A percentile compares a stretch with the other conserved stretches of the same genome.
Evolutionary conservation across 1,284 basidiomycete species (phyloP).

Genomic region (Ustilago tritici): DNA sequence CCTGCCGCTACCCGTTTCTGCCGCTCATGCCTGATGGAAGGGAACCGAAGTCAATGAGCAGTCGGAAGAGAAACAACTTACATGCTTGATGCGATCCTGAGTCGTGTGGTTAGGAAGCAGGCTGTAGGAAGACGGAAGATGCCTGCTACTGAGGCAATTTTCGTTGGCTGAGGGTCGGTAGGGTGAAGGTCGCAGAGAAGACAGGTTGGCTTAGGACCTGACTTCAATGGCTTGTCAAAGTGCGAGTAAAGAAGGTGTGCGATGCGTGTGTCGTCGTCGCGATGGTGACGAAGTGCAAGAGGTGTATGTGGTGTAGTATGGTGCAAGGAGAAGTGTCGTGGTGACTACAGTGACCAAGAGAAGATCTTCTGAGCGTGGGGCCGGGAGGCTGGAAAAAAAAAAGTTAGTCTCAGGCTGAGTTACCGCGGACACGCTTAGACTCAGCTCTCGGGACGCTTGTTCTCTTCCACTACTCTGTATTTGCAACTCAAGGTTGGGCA

Average conservation of each 20-base stretch:
- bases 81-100: conserved; percentile 16
- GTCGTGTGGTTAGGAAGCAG: conserved; percentile 10
- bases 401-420: background rate
- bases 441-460: background rate
- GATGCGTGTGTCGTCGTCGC: conserved; percentile 14
- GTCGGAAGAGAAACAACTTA: conserved; percentile 9
- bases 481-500: background rate
- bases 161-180: conserved; percentile 20
- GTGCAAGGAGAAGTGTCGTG: background rate
- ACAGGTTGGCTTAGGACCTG: conserved; percentile 50
- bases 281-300: conserved; percentile 18
- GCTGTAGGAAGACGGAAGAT: conserved; percentile 22
- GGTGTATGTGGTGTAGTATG: conserved; percentile 19
- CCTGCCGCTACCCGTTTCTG: background rate
- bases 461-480: background rate
- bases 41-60: background rate
- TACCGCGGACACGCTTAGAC: background rate
- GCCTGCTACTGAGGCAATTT: conserved; percentile 28
- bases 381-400: conserved; percentile 1
- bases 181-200: conserved; percentile 22
- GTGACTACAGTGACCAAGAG: background rate
- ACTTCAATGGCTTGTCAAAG: conserved; percentile 17
- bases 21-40: background rate
- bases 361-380: conserved; percentile 32
- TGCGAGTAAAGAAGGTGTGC: conserved; percentile 4